These are phyloP conservation scores for Aspergillus affinis DNA, from an alignment of 495 filamentous ascomycete species.

Conservation along the genomic window DNA sequence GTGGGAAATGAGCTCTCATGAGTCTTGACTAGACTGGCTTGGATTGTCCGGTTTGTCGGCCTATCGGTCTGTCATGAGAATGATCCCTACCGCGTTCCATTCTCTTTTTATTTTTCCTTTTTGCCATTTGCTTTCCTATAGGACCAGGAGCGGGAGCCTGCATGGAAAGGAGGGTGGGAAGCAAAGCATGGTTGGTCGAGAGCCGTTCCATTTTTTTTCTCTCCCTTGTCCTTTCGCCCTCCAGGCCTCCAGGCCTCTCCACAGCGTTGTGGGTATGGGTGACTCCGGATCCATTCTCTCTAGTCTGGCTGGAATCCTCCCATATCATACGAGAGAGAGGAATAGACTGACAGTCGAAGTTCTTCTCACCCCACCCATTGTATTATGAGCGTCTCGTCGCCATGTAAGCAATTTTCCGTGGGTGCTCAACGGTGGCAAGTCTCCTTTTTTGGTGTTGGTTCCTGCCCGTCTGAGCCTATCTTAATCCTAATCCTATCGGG, in stretches of 20 bases:
- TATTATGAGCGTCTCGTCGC: neutral
- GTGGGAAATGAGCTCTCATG: slow-evolving; percentile 6
- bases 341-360: neutral
- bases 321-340: neutral
- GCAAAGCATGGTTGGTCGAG: neutral
- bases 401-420: neutral
- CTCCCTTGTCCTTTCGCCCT: no score
- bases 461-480: neutral
- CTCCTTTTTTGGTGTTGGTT: neutral
- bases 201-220: no score
- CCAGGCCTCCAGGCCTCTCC: no score
- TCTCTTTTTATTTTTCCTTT: neutral
- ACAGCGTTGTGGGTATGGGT: neutral
- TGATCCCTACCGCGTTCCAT: neutral
- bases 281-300: neutral
- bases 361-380: neutral
- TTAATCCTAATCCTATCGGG: neutral
- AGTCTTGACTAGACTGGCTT: neutral
- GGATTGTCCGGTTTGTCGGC: neutral
- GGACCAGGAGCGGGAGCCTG: neutral
- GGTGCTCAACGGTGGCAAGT: neutral
- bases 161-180: neutral
- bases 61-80: slow-evolving; percentile 2
- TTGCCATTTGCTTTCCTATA: neutral
- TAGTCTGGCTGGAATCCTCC: neutral